A percentile compares a stretch with the other conserved stretches of the same genome.
These are phyloP conservation scores for Beauveria rudraprayagi DNA, from an alignment of 2,329 filamentous ascomycete genomes.

Conservation along the genomic window DNA sequence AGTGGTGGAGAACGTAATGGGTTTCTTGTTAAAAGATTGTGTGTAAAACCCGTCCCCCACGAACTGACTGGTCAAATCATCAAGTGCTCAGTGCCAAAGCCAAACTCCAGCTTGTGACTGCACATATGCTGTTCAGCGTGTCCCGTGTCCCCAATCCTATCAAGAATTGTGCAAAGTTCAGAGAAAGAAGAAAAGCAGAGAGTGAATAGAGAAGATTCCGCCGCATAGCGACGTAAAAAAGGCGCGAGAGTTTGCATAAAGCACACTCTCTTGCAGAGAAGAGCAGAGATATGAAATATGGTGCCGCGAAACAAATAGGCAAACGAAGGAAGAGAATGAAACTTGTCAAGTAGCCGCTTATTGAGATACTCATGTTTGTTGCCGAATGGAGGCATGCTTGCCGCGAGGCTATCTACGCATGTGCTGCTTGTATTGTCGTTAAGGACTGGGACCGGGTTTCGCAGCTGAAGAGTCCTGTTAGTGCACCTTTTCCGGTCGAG, in stretches of 20 bases:
- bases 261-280: background rate
- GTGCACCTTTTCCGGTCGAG: background rate
- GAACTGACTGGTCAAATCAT: background rate
- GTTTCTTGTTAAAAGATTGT: background rate
- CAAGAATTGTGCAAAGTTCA: background rate
- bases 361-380: constrained; percentile 1
- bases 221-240: background rate
- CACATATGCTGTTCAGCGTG: background rate
- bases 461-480: background rate
- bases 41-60: background rate
- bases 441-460: background rate
- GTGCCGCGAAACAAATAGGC: background rate
- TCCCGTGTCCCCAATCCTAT: background rate
- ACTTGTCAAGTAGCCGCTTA: background rate
- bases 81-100: background rate
- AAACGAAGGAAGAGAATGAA: background rate
- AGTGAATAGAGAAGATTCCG: background rate
- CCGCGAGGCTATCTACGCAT: constrained; percentile 9
- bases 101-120: background rate
- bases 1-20: background rate
- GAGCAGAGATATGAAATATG: background rate
- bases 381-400: constrained; percentile 7
- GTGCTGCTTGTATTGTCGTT: constrained; percentile 1
- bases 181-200: background rate
- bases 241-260: background rate